phyloP scores from a whole-genome alignment of 1,284 basidiomycete genomes.

The Puccinia sorghi region DNA sequence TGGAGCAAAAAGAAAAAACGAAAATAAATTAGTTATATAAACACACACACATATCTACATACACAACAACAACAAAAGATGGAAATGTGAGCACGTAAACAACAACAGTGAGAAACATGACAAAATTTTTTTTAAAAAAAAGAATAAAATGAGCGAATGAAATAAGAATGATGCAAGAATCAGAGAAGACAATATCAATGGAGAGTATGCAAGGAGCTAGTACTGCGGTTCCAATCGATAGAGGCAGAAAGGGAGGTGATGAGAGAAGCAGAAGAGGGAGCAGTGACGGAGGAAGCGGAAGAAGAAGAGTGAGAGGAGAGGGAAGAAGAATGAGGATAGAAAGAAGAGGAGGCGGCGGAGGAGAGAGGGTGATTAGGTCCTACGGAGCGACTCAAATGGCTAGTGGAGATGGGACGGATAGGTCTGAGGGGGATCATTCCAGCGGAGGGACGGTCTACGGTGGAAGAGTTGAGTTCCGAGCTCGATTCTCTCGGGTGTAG shows the following conservation, averaged over 20 bases:
- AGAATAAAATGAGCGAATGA: background rate
- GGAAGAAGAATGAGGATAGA: background rate
- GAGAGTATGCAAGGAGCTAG: constrained; percentile 17
- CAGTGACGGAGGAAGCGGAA: background rate
- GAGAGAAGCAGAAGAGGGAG: background rate
- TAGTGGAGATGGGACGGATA: background rate
- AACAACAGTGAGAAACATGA: too few relatives aligned
- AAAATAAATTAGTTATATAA: too few relatives aligned
- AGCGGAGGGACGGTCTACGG: background rate
- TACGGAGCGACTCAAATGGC: background rate
- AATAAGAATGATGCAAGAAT: background rate
- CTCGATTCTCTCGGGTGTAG: background rate
- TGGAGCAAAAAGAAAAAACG: too few relatives aligned
- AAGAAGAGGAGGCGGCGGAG: background rate
- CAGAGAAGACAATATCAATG: background rate
- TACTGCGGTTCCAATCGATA: background rate
- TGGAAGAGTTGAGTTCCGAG: background rate
- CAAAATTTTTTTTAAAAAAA: too few relatives aligned
- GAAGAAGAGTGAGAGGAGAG: background rate
- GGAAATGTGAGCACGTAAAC: too few relatives aligned
- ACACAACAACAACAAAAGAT: too few relatives aligned
- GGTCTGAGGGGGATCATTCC: constrained; percentile 4
- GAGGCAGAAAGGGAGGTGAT: background rate
- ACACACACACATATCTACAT: too few relatives aligned
- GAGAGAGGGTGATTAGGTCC: background rate